Evolutionary conservation across 2,329 filamentous ascomycete genomes (phyloP).

Genomic region (Monilinia fructicola): DNA sequence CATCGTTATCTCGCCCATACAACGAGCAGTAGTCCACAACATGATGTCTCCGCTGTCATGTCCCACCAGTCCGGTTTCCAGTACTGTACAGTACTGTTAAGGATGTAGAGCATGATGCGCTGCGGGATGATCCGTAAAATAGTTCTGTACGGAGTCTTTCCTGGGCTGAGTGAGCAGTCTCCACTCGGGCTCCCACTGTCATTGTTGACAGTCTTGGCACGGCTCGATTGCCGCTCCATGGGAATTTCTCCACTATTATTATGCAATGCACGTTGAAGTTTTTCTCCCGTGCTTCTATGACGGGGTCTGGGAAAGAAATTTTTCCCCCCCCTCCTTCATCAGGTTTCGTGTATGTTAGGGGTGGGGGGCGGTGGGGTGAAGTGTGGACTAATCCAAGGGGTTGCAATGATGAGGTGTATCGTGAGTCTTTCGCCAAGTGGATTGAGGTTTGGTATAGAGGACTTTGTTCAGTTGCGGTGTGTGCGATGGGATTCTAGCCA

Average conservation of each 20-base stretch:
- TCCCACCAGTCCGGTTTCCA: slow-evolving; percentile 5
- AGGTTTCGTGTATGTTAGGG: background rate
- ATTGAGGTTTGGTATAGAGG: background rate
- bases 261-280: slow-evolving; percentile 15
- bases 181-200: slow-evolving; percentile 1
- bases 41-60: slow-evolving; percentile 7
- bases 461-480: background rate
- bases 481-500: background rate
- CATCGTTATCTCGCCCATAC: background rate
- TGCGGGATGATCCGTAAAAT: background rate
- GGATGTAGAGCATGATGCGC: background rate
- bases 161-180: background rate
- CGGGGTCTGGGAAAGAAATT: background rate
- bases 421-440: slow-evolving; percentile 5
- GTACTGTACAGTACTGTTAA: background rate
- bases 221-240: background rate
- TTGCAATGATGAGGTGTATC: background rate
- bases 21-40: background rate
- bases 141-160: background rate
- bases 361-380: background rate
- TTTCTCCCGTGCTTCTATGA: slow-evolving; percentile 4
- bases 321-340: background rate
- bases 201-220: background rate
- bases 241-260: background rate
- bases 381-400: background rate